These are phyloP conservation scores for Chlorella sp. DNA, from an alignment of 139 green algal species.

Conservation along the genomic window DNA sequence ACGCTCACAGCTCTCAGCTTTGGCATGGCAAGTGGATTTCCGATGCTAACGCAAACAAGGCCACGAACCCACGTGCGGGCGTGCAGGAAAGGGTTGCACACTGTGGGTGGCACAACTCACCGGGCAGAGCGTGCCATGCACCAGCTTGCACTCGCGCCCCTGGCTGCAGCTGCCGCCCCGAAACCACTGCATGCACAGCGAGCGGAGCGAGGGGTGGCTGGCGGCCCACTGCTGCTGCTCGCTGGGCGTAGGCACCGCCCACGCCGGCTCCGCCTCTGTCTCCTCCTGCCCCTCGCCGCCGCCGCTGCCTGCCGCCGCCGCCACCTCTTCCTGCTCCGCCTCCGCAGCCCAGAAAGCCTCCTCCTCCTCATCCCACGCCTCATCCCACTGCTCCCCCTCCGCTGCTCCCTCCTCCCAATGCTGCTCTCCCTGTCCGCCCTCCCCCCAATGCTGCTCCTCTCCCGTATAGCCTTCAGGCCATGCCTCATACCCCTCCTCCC, in stretches of 20 bases:
- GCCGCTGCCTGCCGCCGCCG: background rate
- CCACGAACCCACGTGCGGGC: no score
- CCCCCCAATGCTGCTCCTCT: conserved; percentile 7
- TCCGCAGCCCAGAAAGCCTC: background rate
- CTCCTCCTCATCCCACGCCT: background rate
- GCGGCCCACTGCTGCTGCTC: conserved; percentile 26
- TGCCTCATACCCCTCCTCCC: background rate
- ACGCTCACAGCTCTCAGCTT: no score
- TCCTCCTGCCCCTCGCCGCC: conserved; percentile 10
- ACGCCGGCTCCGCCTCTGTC: background rate
- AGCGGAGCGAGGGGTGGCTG: conserved; percentile 51
- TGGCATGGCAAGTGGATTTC: no score
- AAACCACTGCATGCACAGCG: conserved; percentile 66
- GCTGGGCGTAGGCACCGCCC: background rate
- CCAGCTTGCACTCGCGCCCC: conserved; percentile 58
- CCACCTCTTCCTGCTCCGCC: background rate
- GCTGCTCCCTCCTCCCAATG: background rate
- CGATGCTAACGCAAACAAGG: background rate
- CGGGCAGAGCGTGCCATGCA: conserved; percentile 71
- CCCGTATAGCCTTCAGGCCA: background rate
- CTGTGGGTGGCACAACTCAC: no score
- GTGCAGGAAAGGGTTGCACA: no score
- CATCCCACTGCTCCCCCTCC: background rate
- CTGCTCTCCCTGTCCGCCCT: background rate
- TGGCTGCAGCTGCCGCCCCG: conserved; percentile 54